phyloP scores from a whole-genome alignment of 352 stramenopile species.

The Pythium utonaiense region DNA sequence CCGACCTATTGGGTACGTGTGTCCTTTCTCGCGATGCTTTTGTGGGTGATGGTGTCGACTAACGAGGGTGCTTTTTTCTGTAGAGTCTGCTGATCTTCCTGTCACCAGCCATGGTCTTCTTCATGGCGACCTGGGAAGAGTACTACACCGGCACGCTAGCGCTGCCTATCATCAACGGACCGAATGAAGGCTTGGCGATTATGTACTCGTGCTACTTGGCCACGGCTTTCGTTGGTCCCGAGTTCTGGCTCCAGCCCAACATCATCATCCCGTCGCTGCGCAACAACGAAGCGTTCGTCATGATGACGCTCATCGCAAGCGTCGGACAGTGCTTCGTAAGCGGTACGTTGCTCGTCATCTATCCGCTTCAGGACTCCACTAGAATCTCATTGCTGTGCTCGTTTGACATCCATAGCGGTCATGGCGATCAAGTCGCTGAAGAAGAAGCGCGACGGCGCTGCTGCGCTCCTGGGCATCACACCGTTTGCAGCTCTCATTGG shows the following conservation, averaged over 20 bases:
- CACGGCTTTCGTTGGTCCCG: constrained; percentile 57
- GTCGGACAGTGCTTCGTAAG: constrained; percentile 72
- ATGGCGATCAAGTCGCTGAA: constrained; percentile 68
- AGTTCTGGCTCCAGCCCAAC: constrained; percentile 66
- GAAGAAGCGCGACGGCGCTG: constrained; percentile 53
- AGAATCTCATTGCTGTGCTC: too few species aligned
- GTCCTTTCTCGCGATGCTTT: constrained; percentile 16
- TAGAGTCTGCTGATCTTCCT: constrained; percentile 75
- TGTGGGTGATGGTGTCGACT: constrained; percentile 16
- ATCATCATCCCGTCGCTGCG: constrained; percentile 53
- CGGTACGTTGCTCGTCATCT: constrained; percentile 25
- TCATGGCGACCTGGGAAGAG: constrained; percentile 98
- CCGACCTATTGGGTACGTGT: constrained; percentile 66
- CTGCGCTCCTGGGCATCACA: constrained; percentile 56
- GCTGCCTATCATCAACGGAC: constrained; percentile 95
- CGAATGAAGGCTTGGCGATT: constrained; percentile 93
- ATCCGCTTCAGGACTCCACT: too few species aligned
- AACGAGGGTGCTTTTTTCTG: neutral
- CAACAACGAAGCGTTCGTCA: constrained; percentile 79
- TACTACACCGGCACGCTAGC: constrained; percentile 96
- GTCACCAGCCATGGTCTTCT: constrained; percentile 90
- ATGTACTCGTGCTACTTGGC: constrained; percentile 82
- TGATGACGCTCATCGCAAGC: constrained; percentile 64
- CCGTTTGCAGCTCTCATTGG: constrained; percentile 66
- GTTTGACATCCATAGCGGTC: constrained; percentile 28